Evolutionary conservation across 2,329 filamentous ascomycete species (phyloP), one percentile per base, ranked within the genome.

Genomic region (Tolypocladium tundrense): DNA sequence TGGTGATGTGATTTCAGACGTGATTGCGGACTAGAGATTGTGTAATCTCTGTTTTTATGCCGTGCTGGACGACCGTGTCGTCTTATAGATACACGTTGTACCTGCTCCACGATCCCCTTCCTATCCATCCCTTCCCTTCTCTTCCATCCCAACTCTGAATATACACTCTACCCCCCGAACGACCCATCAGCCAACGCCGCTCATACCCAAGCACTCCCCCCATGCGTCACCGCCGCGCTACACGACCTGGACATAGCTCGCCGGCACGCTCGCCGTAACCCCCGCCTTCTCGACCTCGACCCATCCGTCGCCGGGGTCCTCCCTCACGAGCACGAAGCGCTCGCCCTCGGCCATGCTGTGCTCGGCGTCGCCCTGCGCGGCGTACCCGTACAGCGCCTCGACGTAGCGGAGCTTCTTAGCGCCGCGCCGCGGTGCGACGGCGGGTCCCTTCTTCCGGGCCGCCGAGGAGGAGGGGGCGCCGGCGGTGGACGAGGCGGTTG

Each of bases 391-490:
- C 66, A 97, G 64, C 1, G 94, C 94, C 70, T 96, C 89, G 1
- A 95, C 93, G 66, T 97, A 96, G 68, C 88, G 90, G 41, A 97
- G 79, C 71, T 96, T 96, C 83, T 96, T 97, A 4, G 91, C 92
- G 16, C 92, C 92, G 11, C 92, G 85, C 64, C 87, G 87, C 4
- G 94, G 94, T 16, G 94, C 94, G 5, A 99, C 94, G 0, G 88
- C 91, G 0, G 92, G 92, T 0, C 92, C 92, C 70, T 95, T 91
- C 73, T 95, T 96, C 77, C 92, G 96, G 43, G 70, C 68, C 1
- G 67, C 59, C 10, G 61, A 65, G 6, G 76, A 66, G 10, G 70
- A 67, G 27, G 40, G 16, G 10, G n/a, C 24, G 40, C 21, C 19
- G 63, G 68, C 59, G 9, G 69, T 59, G 4, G 72, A 72, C 1